Base-by-base conservation (phyloP, 2,329 filamentous ascomycete species). In the Periglandula ipomoeae region DNA sequence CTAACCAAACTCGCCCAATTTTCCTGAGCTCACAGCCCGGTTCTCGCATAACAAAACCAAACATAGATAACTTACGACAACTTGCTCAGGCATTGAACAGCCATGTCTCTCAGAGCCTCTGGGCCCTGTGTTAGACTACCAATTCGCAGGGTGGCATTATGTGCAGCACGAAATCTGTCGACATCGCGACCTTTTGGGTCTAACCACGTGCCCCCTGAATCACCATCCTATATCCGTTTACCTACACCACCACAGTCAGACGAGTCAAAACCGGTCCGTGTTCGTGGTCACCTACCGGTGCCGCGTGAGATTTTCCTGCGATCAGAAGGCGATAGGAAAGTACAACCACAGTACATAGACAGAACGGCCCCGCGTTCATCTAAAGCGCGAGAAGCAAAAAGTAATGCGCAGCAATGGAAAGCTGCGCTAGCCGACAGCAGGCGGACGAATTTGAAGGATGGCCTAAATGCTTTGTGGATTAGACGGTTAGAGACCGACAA, bases 191-290 rank as follows among this genome's bases (percentile, higher is more conserved):
- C 64, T 42, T 65, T 68, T 59, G 50, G 62, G 61, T 68, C 69
- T 44, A 73, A 79, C 51, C 70, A 72, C 42, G 86, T 90, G 54
- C 84, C 85, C 17, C 91, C 93, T 44, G 87, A 96, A 64, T 95
- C 89, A 32, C 91, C 93, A 42, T 78, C 79, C 55, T 97, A 86
- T 72, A 86, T 97, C 69, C 82, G 88, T 56, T 74, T 96, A 48
- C 91, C 90, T 43, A 75, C 76, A 56, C 78, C 86, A 44, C 77
- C 81, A n/a, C 89, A 95, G 64, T 81, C 84, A 45, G 75, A 79
- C 27, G 71, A 78, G 56, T 63, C 63, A 13, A 69, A 65, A 52
- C 68, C 60, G 2, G 60, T 66, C 2, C 66, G 67, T 9, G 65
- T 89, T 30, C 89, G 89, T 64, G 93, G 93, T 57, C 80, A 84